Base-by-base conservation (phyloP, 116 monocot species). In the Zostera marina region DNA sequence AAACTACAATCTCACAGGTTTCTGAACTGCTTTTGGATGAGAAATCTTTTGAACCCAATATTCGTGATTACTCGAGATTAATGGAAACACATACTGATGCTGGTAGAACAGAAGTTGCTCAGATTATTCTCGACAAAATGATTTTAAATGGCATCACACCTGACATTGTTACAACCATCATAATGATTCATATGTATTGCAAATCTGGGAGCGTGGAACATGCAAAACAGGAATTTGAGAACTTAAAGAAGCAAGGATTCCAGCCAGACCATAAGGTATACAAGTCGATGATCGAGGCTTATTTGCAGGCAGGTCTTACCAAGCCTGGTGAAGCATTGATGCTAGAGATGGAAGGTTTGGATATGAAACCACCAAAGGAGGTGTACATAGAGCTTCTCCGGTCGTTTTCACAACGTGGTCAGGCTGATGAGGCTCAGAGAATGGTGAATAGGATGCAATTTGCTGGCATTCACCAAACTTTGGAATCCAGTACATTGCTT, bases 121-220 rank as follows among this genome's bases (percentile, higher is more conserved):
- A 98, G 68, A 75, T 80, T 57, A 81, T 83, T 60, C 70, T 89
- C 8, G 42, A 61, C 42, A 85, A 80, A 69, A 89, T 98, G 96
- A 75, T 49, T 0, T 80, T 80, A 53, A 79, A 54, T 16, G 90
- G 75, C 53, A 70, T 98, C 22, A 22, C 59, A 32, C 78, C 90
- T 13, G 96, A 98, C 54, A 56, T 78, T 15, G 41, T 89, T 3
- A 76, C 74, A 21, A 73, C 58, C 41, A 70, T 73, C 39, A 72
- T 74, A 7, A 66, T 89, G 21, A 66, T 98, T 17, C 83, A 86
- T 54, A 82, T 98, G 90, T 88, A 98, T 49, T 63, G 85, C 78
- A 76, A 74, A 49, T 42, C 66, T 7, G 96, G 89, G 9, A 72
- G 82, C 53, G 71, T 83, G 19, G 75, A 78, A 5, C 70, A 66